These are phyloP conservation scores for Xylariaceae sp. DNA, from an alignment of 2,329 filamentous ascomycete genomes.

Conservation along the genomic window DNA sequence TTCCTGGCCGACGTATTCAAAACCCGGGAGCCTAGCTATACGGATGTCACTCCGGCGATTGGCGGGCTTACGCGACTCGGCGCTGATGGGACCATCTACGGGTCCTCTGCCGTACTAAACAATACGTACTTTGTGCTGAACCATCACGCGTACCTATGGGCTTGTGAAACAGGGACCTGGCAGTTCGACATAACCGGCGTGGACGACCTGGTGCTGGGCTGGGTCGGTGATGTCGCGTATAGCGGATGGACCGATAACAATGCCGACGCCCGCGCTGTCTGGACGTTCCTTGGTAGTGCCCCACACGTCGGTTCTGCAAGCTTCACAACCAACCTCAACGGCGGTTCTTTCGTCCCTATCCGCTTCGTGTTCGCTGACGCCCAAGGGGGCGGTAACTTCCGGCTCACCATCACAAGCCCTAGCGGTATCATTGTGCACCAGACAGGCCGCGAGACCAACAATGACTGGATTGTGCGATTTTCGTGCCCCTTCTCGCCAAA, in stretches of 20 bases:
- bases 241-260: slow-evolving; percentile 34
- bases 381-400: slow-evolving; percentile 26
- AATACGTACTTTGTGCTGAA: slow-evolving; percentile 35
- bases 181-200: slow-evolving; percentile 31
- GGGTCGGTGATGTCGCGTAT: slow-evolving; percentile 33
- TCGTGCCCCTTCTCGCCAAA: no score
- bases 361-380: slow-evolving; percentile 27
- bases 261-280: slow-evolving; percentile 30
- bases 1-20: slow-evolving; percentile 33
- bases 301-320: slow-evolving; percentile 25
- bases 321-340: slow-evolving; percentile 25
- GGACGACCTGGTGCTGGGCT: slow-evolving; percentile 30
- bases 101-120: slow-evolving; percentile 19
- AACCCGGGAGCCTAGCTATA: slow-evolving; percentile 21
- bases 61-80: slow-evolving; percentile 21
- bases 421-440: no score
- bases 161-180: slow-evolving; percentile 33
- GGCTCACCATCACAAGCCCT: slow-evolving; percentile 29
- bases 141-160: slow-evolving; percentile 37
- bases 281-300: slow-evolving; percentile 25
- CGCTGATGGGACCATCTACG: slow-evolving; percentile 25
- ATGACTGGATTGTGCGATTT: no score
- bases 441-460: no score
- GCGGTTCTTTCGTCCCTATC: slow-evolving; percentile 21
- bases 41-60: slow-evolving; percentile 26